Base-by-base conservation (phyloP, 2,329 filamentous ascomycete species). In the Aspergillus fijiensis region DNA sequence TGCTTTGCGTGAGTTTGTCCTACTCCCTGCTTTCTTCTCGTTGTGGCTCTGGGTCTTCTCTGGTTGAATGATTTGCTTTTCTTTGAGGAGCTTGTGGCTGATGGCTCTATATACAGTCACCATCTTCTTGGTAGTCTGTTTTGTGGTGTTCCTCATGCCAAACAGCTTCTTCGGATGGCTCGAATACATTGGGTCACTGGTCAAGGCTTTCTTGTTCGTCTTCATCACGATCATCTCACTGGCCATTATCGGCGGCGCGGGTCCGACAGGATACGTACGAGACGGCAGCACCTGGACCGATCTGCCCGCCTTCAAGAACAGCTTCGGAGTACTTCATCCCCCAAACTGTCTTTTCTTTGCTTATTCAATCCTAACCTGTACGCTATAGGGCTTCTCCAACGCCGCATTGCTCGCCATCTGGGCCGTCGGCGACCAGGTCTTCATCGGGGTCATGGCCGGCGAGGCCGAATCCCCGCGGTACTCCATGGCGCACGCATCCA, bases 211-310 rank as follows among this genome's bases (percentile, higher is more conserved):
- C 6, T 60, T 71, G 11, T 72, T 79, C 55, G 53, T 79, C 14
- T 67, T 77, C 19, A 66, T 78, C 55, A 72, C 77, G 42, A 61
- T 77, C 21, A 57, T 73, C n/a, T 70, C 68, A 0, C 63, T 79
- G 16, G 74, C 78, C 19, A 69, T 80, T 49, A 71, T 77, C 31
- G 60, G 68, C 10, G 78, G 78, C 10, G 78, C 78, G 39, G 78
- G 76, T 1, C 73, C 77, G 1, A 65, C 70, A 3, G 70, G 74
- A 33, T 69, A 67, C 4, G 67, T 71, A 49, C 70, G 71, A 49
- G 65, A 65, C 63, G 74, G 71, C 57, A 67, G 62, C 42, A 73
- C 67, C 48, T 72, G 76, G 76, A 64, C 60, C 27, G 59, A 74
- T 33, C 50, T 74, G 65, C 68, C 70, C 2, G 57, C 69, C 2